Percentiles rank a stretch among this genome's conserved stretches.
These are phyloP conservation scores for Diaporthe sp. DNA, from an alignment of 2,329 filamentous ascomycete genomes.

Conservation along the genomic window DNA sequence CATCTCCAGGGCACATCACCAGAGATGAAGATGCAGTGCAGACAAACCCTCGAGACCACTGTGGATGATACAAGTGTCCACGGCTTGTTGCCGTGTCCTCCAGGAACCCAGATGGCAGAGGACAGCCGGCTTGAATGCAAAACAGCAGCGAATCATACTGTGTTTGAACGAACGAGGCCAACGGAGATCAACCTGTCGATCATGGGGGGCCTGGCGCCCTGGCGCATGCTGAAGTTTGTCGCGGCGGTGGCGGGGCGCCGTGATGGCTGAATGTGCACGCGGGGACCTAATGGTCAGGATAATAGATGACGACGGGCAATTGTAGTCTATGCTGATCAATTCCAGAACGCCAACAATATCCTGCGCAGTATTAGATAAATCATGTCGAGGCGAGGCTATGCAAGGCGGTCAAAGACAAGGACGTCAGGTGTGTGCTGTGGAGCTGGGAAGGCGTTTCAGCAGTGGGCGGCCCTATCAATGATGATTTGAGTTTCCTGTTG, in stretches of 20 bases:
- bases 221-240: background rate
- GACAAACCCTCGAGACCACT: background rate
- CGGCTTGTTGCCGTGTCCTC: background rate
- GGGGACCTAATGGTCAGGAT: background rate
- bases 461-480: background rate
- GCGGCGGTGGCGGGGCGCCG: background rate
- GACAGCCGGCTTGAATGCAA: background rate
- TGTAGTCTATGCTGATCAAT: background rate
- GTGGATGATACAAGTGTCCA: background rate
- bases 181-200: slow-evolving; percentile 3
- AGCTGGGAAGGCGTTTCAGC: slow-evolving; percentile 8
- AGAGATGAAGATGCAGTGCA: background rate
- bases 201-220: background rate
- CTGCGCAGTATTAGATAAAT: background rate
- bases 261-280: background rate
- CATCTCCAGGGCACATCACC: background rate
- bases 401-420: background rate
- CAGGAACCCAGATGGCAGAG: background rate
- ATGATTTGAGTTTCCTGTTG: slow-evolving; percentile 24
- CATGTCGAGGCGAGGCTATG: background rate
- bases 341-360: background rate
- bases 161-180: slow-evolving; percentile 14
- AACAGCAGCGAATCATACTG: background rate
- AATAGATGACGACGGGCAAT: background rate
- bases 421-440: background rate